phyloP scores from a whole-genome alignment of 2,329 filamentous ascomycete genomes.

The Keithomyces neogunnii region DNA sequence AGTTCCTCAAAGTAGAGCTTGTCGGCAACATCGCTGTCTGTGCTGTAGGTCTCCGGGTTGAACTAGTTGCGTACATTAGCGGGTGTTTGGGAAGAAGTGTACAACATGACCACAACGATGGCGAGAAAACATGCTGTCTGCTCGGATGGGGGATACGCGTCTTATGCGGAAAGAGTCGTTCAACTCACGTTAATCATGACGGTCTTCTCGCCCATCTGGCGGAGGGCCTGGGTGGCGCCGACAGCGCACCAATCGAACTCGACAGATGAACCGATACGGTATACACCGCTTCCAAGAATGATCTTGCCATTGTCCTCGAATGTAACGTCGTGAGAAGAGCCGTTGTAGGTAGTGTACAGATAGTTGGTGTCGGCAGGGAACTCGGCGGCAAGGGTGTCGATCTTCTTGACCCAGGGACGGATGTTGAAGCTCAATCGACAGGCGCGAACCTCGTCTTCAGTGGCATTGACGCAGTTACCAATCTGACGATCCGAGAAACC shows the following conservation, averaged over 20 bases:
- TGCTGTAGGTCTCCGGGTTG: conserved; percentile 73
- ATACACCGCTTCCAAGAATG: conserved; percentile 89
- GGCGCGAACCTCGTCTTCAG: conserved; percentile 84
- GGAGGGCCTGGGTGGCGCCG: conserved; percentile 75
- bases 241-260: conserved; percentile 99
- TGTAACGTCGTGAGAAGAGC: conserved; percentile 81
- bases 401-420: conserved; percentile 94
- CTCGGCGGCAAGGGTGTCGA: conserved; percentile 93
- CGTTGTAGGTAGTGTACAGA: conserved; percentile 96
- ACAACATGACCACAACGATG: too few species aligned
- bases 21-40: conserved; percentile 84
- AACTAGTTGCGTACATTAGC: conserved; percentile 26
- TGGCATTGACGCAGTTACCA: conserved; percentile 71
- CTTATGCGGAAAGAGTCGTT: neutral
- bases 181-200: conserved; percentile 80
- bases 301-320: conserved; percentile 90
- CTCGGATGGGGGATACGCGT: too few species aligned
- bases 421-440: conserved; percentile 80
- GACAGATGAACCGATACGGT: conserved; percentile 94
- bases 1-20: conserved; percentile 95
- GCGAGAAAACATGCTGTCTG: too few species aligned
- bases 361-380: conserved; percentile 95
- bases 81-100: too few species aligned
- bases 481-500: conserved; percentile 98
- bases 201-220: conserved; percentile 88